Evolutionary conservation across 202 grass and related monocot species (phyloP), one percentile per base, ranked within the genome.

Genomic region (Panicum virgatum): DNA sequence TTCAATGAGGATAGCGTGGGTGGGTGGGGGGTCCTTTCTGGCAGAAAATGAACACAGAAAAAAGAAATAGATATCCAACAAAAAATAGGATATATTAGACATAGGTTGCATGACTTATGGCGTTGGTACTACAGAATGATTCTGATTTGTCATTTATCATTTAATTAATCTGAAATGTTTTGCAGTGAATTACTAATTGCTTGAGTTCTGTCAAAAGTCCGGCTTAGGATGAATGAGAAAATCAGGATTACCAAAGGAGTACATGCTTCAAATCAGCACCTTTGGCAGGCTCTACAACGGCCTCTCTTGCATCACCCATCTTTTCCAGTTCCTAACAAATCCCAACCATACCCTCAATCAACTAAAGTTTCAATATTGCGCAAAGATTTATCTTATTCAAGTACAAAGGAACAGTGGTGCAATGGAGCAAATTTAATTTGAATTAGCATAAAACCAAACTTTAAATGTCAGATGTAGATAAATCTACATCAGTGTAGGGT

Each of bases 241-340:
- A 66, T 40, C 5, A 77, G 40, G 22, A 81, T 76, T 77, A 78
- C 66, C 50, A 76, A 80, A 84, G 57, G 48, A 82, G 58, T 80
- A 61, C 42, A 71, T 87, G 81, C 72, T 88, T 81, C 72, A 80
- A 90, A 73, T 40, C 19, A 92, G 88, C 76, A 91, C 81, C 89
- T 93, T 89, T 78, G 67, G 72, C 67, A 85, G 90, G 80, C 67
- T 54, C 79, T 92, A 89, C 66, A 66, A 60, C 76, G 79, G 69
- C 81, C 80, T 90, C 60, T 69, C 66, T 84, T 80, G 86, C 88
- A 94, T 93, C 90, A 97, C 92, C 95, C 95, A 94, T 97, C 92
- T 88, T 97, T 92, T 81, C 95, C 95, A 42, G 93, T 97, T 27
- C 95, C 92, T 94, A 97, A 88, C 66, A 94, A 91, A 90, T 83